Percentiles rank a stretch among this genome's conserved stretches.
phyloP scores from a whole-genome alignment of 2,329 filamentous ascomycete species.

The Colletotrichum cordylinicola region DNA sequence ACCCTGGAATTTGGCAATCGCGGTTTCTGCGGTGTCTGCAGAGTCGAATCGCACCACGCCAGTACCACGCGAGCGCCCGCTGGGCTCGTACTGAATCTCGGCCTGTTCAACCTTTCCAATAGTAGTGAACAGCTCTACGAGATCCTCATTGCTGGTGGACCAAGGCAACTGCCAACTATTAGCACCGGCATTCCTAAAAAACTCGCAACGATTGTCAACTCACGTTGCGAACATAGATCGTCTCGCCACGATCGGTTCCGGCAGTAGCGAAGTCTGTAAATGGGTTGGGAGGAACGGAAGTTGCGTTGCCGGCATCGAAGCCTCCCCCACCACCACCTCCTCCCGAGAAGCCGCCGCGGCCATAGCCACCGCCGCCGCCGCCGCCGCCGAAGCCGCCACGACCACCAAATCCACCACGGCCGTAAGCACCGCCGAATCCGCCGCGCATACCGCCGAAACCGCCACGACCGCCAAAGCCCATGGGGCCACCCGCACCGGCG shows the following conservation, averaged over 20 bases:
- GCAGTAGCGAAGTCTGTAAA: conserved; percentile 94
- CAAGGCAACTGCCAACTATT: conserved; percentile 76
- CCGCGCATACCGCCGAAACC: conserved; percentile 65
- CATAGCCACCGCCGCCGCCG: conserved; percentile 50
- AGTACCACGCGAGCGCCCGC: conserved; percentile 91
- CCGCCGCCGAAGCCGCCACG: conserved; percentile 49
- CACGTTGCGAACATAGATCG: conserved; percentile 97
- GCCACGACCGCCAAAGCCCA: conserved; percentile 60
- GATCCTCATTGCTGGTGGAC: conserved; percentile 98
- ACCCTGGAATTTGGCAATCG: conserved; percentile 95
- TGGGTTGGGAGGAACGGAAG: conserved; percentile 74
- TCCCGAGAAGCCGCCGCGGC: conserved; percentile 41
- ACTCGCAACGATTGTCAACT: conserved; percentile 45
- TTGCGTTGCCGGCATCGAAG: conserved; percentile 52
- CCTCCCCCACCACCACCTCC: conserved; percentile 42
- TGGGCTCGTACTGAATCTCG: conserved; percentile 99
- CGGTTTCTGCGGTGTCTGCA: conserved; percentile 84
- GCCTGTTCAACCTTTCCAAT: conserved; percentile 98
- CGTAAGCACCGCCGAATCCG: conserved; percentile 61
- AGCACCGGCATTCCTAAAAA: background rate
- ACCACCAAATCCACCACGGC: conserved; percentile 50
- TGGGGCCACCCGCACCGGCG: conserved; percentile 67
- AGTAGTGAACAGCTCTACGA: conserved; percentile 95
- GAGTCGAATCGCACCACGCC: conserved; percentile 95
- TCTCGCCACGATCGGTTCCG: conserved; percentile 81